phyloP scores from a whole-genome alignment of 1,284 basidiomycete genomes.

The Marasmius oreades region DNA sequence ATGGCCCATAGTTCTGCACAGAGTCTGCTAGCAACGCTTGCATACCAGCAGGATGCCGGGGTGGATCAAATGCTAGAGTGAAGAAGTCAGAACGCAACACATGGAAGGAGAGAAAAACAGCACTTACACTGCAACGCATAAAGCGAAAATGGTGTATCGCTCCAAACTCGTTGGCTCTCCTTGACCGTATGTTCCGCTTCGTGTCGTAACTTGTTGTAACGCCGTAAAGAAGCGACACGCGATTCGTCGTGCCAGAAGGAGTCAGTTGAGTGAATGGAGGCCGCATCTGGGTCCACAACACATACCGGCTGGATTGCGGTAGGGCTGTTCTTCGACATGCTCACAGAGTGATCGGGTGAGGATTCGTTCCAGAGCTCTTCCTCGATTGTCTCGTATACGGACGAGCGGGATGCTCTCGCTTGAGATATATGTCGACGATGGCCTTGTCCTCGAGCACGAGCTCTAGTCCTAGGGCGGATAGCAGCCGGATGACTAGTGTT shows the following conservation, averaged over 20 bases:
- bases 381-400: constrained; percentile 75
- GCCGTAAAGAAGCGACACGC: constrained; percentile 56
- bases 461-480: constrained; percentile 29
- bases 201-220: constrained; percentile 64
- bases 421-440: constrained; percentile 69
- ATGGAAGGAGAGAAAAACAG: constrained; percentile 1
- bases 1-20: constrained; percentile 60
- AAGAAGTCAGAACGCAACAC: constrained; percentile 11
- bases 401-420: constrained; percentile 57
- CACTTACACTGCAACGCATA: constrained; percentile 69
- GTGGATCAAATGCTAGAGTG: constrained; percentile 64
- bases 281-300: constrained; percentile 54
- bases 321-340: constrained; percentile 29
- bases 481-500: constrained; percentile 26
- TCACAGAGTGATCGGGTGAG: constrained; percentile 19
- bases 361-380: constrained; percentile 53
- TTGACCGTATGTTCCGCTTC: constrained; percentile 65
- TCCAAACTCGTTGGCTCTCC: constrained; percentile 64
- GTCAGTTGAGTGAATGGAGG: constrained; percentile 38
- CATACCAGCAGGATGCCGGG: constrained; percentile 60
- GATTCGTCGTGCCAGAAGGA: constrained; percentile 57
- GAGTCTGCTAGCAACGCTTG: constrained; percentile 71
- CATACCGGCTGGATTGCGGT: constrained; percentile 43
- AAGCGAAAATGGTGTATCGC: constrained; percentile 69
- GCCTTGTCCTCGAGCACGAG: constrained; percentile 56